Evolutionary conservation across 1,139 yeast genomes (phyloP).

Genomic region (Meyerozyma guilliermondii): DNA sequence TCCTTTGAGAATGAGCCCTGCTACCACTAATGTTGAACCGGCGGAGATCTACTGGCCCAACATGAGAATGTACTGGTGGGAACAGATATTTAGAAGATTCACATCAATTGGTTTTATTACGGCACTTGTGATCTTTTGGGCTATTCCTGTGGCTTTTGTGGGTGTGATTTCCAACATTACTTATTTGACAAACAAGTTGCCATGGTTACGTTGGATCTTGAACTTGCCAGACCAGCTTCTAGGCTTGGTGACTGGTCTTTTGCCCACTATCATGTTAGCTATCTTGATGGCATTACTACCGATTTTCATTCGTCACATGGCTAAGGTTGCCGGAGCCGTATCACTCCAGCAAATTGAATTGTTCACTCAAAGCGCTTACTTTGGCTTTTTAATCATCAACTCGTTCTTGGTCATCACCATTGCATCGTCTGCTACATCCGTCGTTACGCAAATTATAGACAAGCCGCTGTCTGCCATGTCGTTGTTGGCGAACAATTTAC

Average conservation of each 20-base stretch:
- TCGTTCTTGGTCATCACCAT: conserved; percentile 66
- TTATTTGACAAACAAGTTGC: conserved; percentile 61
- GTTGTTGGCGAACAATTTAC: conserved; percentile 68
- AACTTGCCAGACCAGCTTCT: conserved; percentile 60
- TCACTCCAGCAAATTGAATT: conserved; percentile 61
- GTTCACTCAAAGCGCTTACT: conserved; percentile 72
- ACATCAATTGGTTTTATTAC: conserved; percentile 57
- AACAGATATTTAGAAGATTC: conserved; percentile 55
- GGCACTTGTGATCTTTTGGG: conserved; percentile 74
- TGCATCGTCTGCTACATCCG: conserved; percentile 70
- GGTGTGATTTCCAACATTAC: conserved; percentile 88
- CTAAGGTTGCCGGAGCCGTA: conserved; percentile 60
- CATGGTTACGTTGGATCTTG: conserved; percentile 65
- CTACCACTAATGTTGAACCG: conserved; percentile 55
- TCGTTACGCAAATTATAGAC: conserved; percentile 61
- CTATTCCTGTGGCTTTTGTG: conserved; percentile 92
- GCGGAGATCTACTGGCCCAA: conserved; percentile 63
- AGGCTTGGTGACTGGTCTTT: conserved; percentile 82
- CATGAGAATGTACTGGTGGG: conserved; percentile 82
- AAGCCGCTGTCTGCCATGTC: conserved; percentile 66
- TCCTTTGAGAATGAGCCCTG: conserved; percentile 47
- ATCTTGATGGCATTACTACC: conserved; percentile 80
- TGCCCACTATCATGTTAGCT: conserved; percentile 80
- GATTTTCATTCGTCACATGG: conserved; percentile 61
- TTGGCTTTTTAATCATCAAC: conserved; percentile 67